Conservation (phyloP, 345 rosid genomes). For the Clausena lansium region DNA sequence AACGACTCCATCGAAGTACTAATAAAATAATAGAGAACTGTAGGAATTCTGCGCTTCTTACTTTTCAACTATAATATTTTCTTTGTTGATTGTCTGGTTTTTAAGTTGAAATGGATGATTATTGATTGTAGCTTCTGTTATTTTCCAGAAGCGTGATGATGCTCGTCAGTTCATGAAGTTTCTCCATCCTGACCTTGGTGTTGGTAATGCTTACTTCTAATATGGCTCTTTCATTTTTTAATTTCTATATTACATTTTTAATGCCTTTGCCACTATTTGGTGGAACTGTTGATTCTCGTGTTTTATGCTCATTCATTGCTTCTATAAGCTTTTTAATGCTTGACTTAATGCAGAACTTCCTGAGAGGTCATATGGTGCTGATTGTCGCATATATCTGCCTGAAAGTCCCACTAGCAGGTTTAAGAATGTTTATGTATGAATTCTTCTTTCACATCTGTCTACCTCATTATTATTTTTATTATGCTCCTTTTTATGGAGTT, state of each 20-base stretch:
- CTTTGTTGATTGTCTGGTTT: slow-evolving; percentile 5
- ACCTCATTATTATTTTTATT: slow-evolving; percentile 12
- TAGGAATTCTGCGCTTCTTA: neutral
- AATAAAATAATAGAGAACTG: neutral
- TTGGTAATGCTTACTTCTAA: slow-evolving; percentile 52
- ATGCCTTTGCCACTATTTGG: neutral
- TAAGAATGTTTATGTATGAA: slow-evolving; percentile 98
- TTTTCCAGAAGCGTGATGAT: slow-evolving; percentile 84
- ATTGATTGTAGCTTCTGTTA: slow-evolving; percentile 23
- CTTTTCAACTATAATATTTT: neutral
- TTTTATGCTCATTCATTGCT: neutral
- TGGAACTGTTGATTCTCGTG: slow-evolving; percentile 1
- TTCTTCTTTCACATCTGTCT: slow-evolving; percentile 54
- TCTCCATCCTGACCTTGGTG: slow-evolving; percentile 96
- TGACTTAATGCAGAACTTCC: slow-evolving; percentile 76
- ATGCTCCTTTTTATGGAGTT: neutral
- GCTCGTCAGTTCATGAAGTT: slow-evolving; percentile 97
- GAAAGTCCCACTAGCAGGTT: slow-evolving; percentile 95
- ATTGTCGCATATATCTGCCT: slow-evolving; percentile 84
- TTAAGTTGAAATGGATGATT: slow-evolving; percentile 15
- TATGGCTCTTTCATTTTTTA: neutral
- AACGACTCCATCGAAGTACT: neutral
- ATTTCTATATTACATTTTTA: neutral
- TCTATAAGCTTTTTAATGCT: neutral
- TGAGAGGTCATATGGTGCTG: slow-evolving; percentile 95